Evolutionary conservation across 2,329 filamentous ascomycete species (phyloP), one percentile per base, ranked within the genome.

Genomic region (Xylaria sp.): DNA sequence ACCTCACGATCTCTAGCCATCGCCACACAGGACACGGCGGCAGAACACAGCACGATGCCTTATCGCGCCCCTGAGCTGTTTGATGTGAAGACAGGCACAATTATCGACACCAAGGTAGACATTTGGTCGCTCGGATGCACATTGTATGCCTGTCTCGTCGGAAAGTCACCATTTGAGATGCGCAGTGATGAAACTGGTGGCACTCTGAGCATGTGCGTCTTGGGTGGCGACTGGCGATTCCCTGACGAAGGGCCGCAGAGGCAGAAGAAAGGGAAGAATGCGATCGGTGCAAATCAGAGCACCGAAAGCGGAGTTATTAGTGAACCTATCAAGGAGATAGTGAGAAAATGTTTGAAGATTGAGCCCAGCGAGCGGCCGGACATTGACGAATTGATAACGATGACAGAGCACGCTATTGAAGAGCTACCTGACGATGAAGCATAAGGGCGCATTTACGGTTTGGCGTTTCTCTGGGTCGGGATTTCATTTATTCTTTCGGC

Each of bases 41-140:
- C 95, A 64, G 96, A 99, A 81, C 95, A 98, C 85, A 95, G 91
- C 73, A 99, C 96, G 50, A 98, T 99, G 95, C 94, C 96, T 0
- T 99, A 99, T 83, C 94, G 96, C 69, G 96, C 96, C 1, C 96
- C 96, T 0, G 96, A 99, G 82, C 90, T 99, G 70, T 99, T 99
- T 81, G 96, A 99, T 80, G 96, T 98, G 66, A 97, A 97, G 82
- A 98, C 94, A 2, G 95, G 93, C 71, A 91, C 91, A 58, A 89
- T 94, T 60, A 92, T 99, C 77, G 96, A 98, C 81, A 97, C 94
- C 13, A 98, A 98, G 80, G 94, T 97, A 50, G 96, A 99, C 81
- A 97, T 99, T 73, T 99, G 96, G 96, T 97, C 93, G 18, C 84
- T 99, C 25, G 96, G 96, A 61, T 98, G 96, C 84, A 98, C 96